phyloP scores from a whole-genome alignment of 148 eudicot genomes.

The Silene conica region DNA sequence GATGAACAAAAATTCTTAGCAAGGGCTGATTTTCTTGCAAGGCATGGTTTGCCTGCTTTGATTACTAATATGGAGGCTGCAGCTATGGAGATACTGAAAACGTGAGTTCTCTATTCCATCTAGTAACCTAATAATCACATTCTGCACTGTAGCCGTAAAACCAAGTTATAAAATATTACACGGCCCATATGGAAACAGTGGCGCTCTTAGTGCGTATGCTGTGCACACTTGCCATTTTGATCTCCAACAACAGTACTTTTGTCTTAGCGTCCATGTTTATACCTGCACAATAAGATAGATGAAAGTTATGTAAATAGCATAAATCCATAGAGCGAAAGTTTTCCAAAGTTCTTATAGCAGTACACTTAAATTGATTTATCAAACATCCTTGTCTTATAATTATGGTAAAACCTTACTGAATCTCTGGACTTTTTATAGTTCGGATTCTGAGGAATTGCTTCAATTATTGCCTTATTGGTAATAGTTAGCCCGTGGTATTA shows the following conservation, averaged over 20 bases:
- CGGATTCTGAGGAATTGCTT: too few species aligned
- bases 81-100: conserved; percentile 58
- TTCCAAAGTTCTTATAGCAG: background rate
- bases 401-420: too few species aligned
- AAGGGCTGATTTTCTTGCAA: conserved; percentile 74
- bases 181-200: background rate
- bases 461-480: too few species aligned
- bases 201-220: background rate
- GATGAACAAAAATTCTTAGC: conserved; percentile 76
- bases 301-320: background rate
- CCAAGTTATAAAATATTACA: background rate
- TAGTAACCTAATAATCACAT: background rate
- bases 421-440: too few species aligned
- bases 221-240: background rate
- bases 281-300: background rate
- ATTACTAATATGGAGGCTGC: conserved; percentile 66
- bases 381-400: background rate
- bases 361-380: background rate
- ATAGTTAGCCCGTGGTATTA: too few species aligned
- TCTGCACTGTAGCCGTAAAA: background rate
- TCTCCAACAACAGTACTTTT: background rate
- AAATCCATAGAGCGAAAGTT: background rate
- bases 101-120: conserved; percentile 32
- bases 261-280: background rate
- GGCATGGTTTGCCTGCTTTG: conserved; percentile 52